Base-by-base conservation (phyloP, 2,329 filamentous ascomycete genomes). In the Xylaria digitata region DNA sequence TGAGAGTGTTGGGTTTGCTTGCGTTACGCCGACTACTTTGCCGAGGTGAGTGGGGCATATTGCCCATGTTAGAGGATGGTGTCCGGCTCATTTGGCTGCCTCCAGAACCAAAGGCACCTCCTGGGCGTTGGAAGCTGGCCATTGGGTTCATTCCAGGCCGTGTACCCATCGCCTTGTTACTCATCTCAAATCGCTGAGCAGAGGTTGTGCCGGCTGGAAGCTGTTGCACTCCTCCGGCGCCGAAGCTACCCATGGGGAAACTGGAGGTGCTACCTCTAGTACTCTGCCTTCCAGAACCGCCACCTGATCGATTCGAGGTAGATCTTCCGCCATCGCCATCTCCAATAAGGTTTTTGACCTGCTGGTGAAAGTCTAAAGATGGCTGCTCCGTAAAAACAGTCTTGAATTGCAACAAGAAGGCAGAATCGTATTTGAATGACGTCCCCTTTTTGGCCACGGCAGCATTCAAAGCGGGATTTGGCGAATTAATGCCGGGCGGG, bases 361-460 rank as follows among this genome's bases (percentile, higher is more conserved):
- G 94, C 71, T 90, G 86, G 77, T 96, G 92, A 88, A 97, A 99
- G 77, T 98, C 95, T 49, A 94, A 81, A 0, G 94, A 97, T 15
- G 96, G 96, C 82, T 97, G 96, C 84, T 99, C 96, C 70, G 93
- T 96, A 82, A 97, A 99, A 21, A 97, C 93, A 74, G 88, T 88
- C 82, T 97, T 93, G 86, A 99, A 99, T 78, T 99, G 96, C 34
- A 99, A 86, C 81, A 99, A 84, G 85, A 99, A 99, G 74, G 91
- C 90, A 75, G 94, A 92, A 81, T 98, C 94, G 80, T 99, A 99
- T 79, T 96, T 94, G 84, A 96, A 97, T 48, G 89, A 90, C 79
- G 89, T 91, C 67, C 89, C 89, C 82, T 94, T 95, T 80, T 91
- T 92, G 40, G 88, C 85, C 32, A 93, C 91, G 17, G 91, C 91